phyloP scores from a whole-genome alignment of 306 rosid species.

The Sechiopsis laciniata region DNA sequence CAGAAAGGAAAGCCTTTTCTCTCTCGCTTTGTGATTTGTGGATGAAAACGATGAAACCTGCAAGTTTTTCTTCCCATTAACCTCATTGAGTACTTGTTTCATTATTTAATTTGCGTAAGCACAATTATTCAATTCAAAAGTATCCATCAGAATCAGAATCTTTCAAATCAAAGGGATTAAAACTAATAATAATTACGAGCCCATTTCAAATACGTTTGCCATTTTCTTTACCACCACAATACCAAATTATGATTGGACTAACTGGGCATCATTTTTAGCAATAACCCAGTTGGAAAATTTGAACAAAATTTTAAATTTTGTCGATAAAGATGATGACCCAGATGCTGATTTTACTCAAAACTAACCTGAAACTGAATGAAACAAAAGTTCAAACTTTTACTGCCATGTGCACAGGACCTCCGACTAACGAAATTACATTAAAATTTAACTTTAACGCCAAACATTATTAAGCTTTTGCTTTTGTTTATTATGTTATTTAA shows the following conservation, averaged over 20 bases:
- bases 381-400: background rate
- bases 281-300: background rate
- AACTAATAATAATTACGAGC: background rate
- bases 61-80: background rate
- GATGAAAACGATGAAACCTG: background rate
- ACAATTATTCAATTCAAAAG: conserved; percentile 3
- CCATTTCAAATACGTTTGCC: background rate
- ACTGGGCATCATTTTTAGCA: background rate
- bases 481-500: background rate
- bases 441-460: background rate
- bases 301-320: background rate
- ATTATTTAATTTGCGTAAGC: conserved; percentile 11
- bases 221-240: conserved; percentile 2
- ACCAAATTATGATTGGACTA: too few species aligned
- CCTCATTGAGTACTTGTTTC: background rate
- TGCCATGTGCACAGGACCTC: conserved; percentile 18
- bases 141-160: conserved; percentile 33
- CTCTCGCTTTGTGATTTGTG: conserved; percentile 15
- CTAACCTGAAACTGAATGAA: background rate
- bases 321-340: conserved; percentile 12
- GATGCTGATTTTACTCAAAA: background rate
- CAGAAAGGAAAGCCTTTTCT: background rate
- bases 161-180: conserved; percentile 1
- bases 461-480: conserved; percentile 15
- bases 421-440: background rate